Evolutionary conservation across 345 rosid species (phyloP), one percentile per base, ranked within the genome.

Genomic region (Anastatica hierochuntica): DNA sequence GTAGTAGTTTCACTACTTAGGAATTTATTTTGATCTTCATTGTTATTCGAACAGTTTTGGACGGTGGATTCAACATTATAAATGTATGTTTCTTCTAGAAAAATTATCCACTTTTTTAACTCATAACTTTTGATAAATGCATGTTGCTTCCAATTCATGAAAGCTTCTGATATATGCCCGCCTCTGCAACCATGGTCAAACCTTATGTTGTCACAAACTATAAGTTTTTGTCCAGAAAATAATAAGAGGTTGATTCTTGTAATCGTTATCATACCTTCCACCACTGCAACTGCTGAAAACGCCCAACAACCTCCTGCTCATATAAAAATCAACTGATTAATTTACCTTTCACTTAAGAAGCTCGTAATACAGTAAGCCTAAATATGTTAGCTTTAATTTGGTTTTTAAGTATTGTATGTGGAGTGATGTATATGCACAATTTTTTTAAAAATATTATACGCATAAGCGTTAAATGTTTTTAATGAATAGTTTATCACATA

Each of bases 291-390:
- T 0, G 85, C 71, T 5, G 83, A 70, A 60, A 77, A 82, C 18
- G 85, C 85, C 89, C 83, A 79, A 43, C 89, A 82, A 69, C 65
- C 38, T 6, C 79, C 89, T 77, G 64, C 27, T 16, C 13, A 38
- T 50, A 11, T 17, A 21, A 5, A 2, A 21, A 3, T 5, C 24
- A 40, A 39, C 47, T 17, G 29, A 14, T 26, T 17, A 26, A 2
- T 30, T 44, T 4, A 13, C 33, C 30, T 41, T 14, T 14, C 14
- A 7, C 10, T 19, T 21, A 45, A 6, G 10, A 14, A 24, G 23
- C 15, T 45, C 11, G 33, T 23, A 23, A 20, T 7, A n/a, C 29
- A 27, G 10, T n/a, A 14, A 46, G 24, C 34, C 49, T 45, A 24
- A 29, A 7, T 21, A 45, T 24, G 12, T 10, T 46, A 3, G 15